phyloP scores from a whole-genome alignment of 1,139 yeast genomes.

The Protomyces pachydermus region DNA sequence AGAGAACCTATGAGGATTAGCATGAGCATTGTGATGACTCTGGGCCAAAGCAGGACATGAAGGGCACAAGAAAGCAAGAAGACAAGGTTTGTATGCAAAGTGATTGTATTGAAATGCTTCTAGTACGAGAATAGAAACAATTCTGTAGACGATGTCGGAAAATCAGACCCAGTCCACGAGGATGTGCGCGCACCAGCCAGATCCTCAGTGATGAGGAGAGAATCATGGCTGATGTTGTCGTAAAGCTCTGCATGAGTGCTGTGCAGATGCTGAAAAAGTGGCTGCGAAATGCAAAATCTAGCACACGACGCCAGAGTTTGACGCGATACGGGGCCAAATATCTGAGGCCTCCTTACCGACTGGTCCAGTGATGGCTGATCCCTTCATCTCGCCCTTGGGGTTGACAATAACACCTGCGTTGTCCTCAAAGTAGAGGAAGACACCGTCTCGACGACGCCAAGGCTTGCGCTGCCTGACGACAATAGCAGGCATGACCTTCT shows the following conservation, averaged over 20 bases:
- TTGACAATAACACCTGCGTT: constrained; percentile 99
- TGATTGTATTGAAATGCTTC: too few relatives aligned
- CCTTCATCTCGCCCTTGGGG: constrained; percentile 99
- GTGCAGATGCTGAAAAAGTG: neutral
- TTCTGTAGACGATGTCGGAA: too few relatives aligned
- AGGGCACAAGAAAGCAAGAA: too few relatives aligned
- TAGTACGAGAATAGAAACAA: too few relatives aligned
- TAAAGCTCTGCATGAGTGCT: neutral
- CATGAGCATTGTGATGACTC: too few relatives aligned
- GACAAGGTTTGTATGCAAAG: too few relatives aligned
- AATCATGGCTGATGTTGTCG: neutral
- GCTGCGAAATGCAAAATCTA: neutral
- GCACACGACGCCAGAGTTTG: constrained; percentile 96
- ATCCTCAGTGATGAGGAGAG: too few relatives aligned
- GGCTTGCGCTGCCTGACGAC: constrained; percentile 99
- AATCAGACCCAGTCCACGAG: too few relatives aligned
- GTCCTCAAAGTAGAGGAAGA: constrained; percentile 99
- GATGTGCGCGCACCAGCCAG: too few relatives aligned
- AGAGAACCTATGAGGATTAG: too few relatives aligned
- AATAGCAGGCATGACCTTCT: constrained; percentile 99
- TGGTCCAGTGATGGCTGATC: constrained; percentile 99
- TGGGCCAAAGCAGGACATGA: too few relatives aligned
- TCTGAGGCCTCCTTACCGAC: constrained; percentile 99
- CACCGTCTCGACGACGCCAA: constrained; percentile 99
- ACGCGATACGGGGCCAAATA: constrained; percentile 99